Conservation (phyloP, 2,329 filamentous ascomycete genomes). For the Pseudogymnoascus sp. region DNA sequence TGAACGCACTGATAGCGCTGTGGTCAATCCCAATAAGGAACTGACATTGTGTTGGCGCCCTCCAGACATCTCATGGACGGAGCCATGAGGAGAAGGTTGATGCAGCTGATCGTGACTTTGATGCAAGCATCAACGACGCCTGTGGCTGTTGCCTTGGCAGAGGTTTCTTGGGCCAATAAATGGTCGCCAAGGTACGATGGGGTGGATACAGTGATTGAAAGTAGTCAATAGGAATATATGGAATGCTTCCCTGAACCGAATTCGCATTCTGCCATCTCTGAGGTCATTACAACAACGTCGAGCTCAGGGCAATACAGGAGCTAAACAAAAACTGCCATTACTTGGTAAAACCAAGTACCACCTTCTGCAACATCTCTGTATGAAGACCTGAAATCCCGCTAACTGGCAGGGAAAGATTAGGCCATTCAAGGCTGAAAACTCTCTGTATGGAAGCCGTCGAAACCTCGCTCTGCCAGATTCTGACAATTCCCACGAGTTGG, state of each 20-base stretch:
- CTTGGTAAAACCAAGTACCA: constrained; percentile 16
- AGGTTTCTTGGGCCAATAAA: constrained; percentile 37
- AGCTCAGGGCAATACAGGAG: not conserved
- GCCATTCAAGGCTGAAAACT: constrained; percentile 4
- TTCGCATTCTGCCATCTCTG: constrained; percentile 23
- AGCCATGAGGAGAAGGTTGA: constrained; percentile 51
- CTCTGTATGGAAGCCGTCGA: constrained; percentile 34
- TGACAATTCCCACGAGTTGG: constrained; percentile 52
- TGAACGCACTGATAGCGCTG: constrained; percentile 32
- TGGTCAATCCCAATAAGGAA: constrained; percentile 20
- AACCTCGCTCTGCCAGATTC: constrained; percentile 44
- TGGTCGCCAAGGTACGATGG: constrained; percentile 27
- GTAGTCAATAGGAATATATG: constrained; percentile 37
- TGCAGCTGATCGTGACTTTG: constrained; percentile 53
- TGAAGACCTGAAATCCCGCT: constrained; percentile 21
- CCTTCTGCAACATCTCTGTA: constrained; percentile 22
- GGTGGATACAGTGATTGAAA: constrained; percentile 35
- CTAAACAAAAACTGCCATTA: not conserved
- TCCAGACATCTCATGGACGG: constrained; percentile 21
- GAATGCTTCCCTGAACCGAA: constrained; percentile 31
- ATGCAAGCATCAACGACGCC: constrained; percentile 35
- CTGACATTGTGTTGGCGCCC: constrained; percentile 26
- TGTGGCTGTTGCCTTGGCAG: constrained; percentile 44
- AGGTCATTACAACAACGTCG: constrained; percentile 12
- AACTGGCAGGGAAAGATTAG: not conserved